These are phyloP conservation scores for Coleophoma cylindrospora DNA, from an alignment of 2,329 filamentous ascomycete genomes.

Conservation along the genomic window DNA sequence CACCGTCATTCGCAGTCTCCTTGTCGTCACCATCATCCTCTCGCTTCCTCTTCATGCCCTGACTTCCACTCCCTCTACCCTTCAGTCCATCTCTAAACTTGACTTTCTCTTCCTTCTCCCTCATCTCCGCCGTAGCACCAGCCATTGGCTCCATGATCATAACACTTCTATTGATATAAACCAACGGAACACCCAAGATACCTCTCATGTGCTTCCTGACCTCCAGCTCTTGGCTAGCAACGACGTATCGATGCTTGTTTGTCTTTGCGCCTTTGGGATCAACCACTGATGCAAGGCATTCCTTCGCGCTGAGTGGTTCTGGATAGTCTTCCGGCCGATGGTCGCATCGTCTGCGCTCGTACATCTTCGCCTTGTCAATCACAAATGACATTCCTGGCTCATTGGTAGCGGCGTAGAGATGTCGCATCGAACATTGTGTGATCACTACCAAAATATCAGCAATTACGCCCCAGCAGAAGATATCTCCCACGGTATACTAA, in stretches of 20 bases:
- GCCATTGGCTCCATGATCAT: constrained; percentile 79
- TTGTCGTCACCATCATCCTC: constrained; percentile 21
- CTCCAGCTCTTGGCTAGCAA: constrained; percentile 66
- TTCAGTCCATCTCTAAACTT: constrained; percentile 72
- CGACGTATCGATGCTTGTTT: constrained; percentile 76
- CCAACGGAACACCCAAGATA: constrained; percentile 68
- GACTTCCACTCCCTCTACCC: constrained; percentile 29
- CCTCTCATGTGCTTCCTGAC: constrained; percentile 58
- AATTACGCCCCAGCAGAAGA: no score
- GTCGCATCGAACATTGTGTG: constrained; percentile 75
- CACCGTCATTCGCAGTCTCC: constrained; percentile 11
- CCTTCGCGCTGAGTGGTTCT: constrained; percentile 61
- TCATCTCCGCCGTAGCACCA: constrained; percentile 54
- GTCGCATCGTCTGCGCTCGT: constrained; percentile 72
- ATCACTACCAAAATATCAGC: constrained; percentile 49
- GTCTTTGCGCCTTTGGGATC: constrained; percentile 67
- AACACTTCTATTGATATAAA: constrained; percentile 75
- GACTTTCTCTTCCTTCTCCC: constrained; percentile 63
- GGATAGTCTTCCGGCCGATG: constrained; percentile 70
- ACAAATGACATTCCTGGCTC: constrained; percentile 44
- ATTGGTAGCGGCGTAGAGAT: constrained; percentile 62
- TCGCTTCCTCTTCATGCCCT: constrained; percentile 32
- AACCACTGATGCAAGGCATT: constrained; percentile 71
- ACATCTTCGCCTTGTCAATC: constrained; percentile 69
- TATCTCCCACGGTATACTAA: constrained; percentile 33